phyloP scores from a whole-genome alignment of 441 rosid genomes.

The Gossypium davidsonii region DNA sequence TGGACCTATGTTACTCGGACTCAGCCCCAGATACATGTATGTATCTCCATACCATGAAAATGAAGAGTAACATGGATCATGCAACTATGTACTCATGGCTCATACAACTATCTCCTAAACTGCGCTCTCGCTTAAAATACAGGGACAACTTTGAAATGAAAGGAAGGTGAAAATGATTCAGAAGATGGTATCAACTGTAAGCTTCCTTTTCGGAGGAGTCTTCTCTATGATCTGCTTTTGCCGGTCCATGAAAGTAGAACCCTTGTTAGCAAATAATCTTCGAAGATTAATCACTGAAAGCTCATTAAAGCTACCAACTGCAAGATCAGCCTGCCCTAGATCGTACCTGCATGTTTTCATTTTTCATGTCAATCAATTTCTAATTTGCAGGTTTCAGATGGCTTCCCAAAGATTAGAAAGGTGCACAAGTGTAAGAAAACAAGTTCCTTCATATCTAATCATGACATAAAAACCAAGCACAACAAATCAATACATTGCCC shows the following conservation, averaged over 20 bases:
- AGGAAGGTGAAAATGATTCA: constrained; percentile 19
- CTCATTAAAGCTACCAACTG: constrained; percentile 69
- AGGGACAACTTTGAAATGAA: background rate
- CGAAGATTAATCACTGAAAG: constrained; percentile 88
- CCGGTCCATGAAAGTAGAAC: constrained; percentile 76
- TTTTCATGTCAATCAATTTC: background rate
- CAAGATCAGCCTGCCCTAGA: constrained; percentile 89
- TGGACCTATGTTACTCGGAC: background rate
- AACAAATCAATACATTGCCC: background rate
- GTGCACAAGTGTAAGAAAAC: background rate
- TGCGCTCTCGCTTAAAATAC: background rate
- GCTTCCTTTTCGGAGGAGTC: constrained; percentile 71
- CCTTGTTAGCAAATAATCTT: constrained; percentile 83
- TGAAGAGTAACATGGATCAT: background rate
- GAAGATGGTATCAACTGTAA: constrained; percentile 75
- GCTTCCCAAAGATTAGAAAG: background rate
- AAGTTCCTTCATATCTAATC: background rate
- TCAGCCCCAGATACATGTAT: background rate
- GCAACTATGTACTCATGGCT: background rate
- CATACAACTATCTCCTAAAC: background rate
- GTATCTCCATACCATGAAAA: background rate
- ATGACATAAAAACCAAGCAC: background rate
- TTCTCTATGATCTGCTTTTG: constrained; percentile 82
- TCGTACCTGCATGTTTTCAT: constrained; percentile 57
- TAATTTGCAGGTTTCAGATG: background rate